Conservation (phyloP, 768 basidiomycete genomes). For the Phaffia australis region DNA sequence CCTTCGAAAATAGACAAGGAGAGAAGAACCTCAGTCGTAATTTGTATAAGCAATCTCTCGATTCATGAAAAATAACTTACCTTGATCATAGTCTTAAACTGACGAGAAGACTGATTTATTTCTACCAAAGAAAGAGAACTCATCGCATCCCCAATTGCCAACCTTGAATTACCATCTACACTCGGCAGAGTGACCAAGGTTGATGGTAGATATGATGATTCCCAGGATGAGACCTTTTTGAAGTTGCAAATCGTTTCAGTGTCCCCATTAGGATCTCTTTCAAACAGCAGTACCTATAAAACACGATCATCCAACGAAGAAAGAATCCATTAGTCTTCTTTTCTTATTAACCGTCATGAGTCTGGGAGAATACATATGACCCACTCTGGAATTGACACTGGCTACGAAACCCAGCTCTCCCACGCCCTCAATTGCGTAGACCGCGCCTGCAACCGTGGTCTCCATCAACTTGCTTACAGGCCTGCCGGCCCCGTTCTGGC, state of each 20-base stretch:
- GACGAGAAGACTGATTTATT: background rate
- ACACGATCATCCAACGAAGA: background rate
- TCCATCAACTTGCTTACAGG: conserved; percentile 41
- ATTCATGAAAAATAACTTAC: background rate
- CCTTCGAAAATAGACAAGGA: background rate
- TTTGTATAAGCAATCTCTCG: too few species aligned
- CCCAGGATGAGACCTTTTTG: conserved; percentile 51
- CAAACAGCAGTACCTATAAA: conserved; percentile 7
- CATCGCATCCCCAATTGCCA: conserved; percentile 70
- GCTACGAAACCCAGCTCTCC: conserved; percentile 47
- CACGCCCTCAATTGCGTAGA: conserved; percentile 52
- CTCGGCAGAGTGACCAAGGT: conserved; percentile 45
- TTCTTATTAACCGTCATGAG: background rate
- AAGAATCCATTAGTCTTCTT: background rate
- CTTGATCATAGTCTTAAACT: conserved; percentile 18
- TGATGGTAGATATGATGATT: conserved; percentile 70
- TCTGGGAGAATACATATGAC: conserved; percentile 32
- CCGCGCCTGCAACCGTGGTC: conserved; percentile 51
- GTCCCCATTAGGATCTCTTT: background rate
- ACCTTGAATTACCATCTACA: conserved; percentile 41
- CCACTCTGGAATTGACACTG: conserved; percentile 65
- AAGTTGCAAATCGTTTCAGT: conserved; percentile 32
- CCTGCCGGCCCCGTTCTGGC: background rate
- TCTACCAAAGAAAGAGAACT: conserved; percentile 64
- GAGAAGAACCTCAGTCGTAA: too few species aligned